Evolutionary conservation across 23 red algal species (phyloP), one percentile per base, ranked within the genome.

Genomic region (Pyropia yezoensis): DNA sequence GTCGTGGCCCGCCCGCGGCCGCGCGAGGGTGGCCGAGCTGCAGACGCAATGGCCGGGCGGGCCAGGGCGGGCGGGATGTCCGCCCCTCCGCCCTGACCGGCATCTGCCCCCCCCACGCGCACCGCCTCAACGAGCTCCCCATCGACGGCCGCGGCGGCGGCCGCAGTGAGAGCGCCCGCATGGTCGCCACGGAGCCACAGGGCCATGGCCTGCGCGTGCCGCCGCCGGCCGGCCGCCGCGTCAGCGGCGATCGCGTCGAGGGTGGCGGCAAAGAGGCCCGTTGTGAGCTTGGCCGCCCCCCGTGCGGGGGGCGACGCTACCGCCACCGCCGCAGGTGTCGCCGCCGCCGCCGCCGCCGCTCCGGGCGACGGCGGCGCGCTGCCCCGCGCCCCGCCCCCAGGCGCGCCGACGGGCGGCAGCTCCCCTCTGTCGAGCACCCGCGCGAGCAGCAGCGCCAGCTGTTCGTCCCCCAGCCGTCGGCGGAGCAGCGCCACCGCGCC

Each of bases 381-480:
- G 39, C 39, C 39, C 39, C 30, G 3, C 30, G 3, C 30, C 30
- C 6, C 30, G 30, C 30, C 39, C 39, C 39, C 39, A 1, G 39
- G 39, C 0, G 39, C 3, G 11, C 39, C 6, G 12, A 8, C 39
- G 39, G n/a, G 39, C 39, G 39, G 39, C 39, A 47, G 26, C 20
- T 74, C 54, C 15, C 64, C 83, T 22, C 58, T 24, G 21, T 65
- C 54, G 7, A 78, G 29, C 5, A 77, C 56, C 2, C 85, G 85
- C 52, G 85, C 49, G 0, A 89, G 24, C 58, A 89, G 59, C 9
- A 95, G 33, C 25, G 76, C 80, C 34, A 95, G 62, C 59, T 83
- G 79, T 11, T 72, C 60, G 66, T 95, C 89, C 29, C 74, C 78
- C 45, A 86, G 54, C 49, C 79, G 59, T 1, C 27, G 49, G 16